These are phyloP conservation scores for Aspergillus homomorphus DNA, from an alignment of 495 filamentous ascomycete genomes.

Conservation along the genomic window DNA sequence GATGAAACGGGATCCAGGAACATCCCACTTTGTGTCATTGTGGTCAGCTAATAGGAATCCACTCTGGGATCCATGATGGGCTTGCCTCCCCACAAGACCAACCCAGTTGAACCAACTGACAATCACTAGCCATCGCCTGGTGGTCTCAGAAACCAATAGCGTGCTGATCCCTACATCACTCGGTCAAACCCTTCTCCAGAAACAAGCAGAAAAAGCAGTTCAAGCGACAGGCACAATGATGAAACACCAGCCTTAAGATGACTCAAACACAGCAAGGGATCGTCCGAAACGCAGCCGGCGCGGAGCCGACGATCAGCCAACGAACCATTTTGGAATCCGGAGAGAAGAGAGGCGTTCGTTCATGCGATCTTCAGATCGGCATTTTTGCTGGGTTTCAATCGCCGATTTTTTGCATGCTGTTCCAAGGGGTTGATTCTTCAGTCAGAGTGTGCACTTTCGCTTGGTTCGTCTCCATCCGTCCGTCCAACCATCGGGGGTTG, in stretches of 20 bases:
- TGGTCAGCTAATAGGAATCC: neutral
- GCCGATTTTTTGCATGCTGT: constrained; percentile 13
- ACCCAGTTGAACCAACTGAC: neutral
- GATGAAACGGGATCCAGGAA: neutral
- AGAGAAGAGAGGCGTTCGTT: constrained; percentile 5
- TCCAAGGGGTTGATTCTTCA: constrained; percentile 17
- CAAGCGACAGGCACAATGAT: constrained; percentile 9
- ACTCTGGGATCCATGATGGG: neutral
- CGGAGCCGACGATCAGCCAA: constrained; percentile 10
- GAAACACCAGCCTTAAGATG: constrained; percentile 9
- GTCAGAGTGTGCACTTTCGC: neutral
- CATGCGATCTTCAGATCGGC: constrained; percentile 16
- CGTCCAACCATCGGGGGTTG: constrained; percentile 2
- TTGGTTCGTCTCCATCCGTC: constrained; percentile 1
- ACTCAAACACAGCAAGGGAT: constrained; percentile 17
- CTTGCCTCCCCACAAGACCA: neutral
- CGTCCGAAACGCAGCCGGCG: constrained; percentile 11
- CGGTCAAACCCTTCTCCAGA: neutral
- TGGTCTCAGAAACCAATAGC: constrained; percentile 23
- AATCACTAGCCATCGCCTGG: constrained; percentile 16
- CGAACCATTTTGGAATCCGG: constrained; percentile 19
- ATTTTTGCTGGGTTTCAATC: constrained; percentile 18
- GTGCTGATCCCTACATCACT: constrained; percentile 25
- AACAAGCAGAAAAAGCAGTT: constrained; percentile 3
- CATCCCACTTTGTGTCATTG: neutral